These are phyloP conservation scores for Rhizopus stolonifer DNA, from an alignment of 371 early-diverging fungal species.

Conservation along the genomic window DNA sequence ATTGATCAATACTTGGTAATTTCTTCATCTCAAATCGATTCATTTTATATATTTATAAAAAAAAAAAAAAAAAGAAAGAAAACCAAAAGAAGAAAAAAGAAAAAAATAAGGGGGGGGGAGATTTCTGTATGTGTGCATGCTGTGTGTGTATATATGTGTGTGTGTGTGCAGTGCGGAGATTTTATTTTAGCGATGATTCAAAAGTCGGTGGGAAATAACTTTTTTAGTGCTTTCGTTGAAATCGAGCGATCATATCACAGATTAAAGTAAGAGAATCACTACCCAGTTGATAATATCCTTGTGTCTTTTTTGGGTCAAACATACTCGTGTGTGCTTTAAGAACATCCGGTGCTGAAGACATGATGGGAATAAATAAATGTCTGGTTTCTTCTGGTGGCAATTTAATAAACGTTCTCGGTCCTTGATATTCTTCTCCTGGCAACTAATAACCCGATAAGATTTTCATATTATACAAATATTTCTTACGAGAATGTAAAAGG, in stretches of 20 bases:
- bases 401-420: slow-evolving; percentile 49
- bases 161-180: too few relatives aligned
- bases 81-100: neutral
- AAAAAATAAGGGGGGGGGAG: neutral
- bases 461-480: slow-evolving; percentile 1
- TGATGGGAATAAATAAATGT: slow-evolving; percentile 34
- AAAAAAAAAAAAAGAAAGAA: neutral
- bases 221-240: slow-evolving; percentile 16
- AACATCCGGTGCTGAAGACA: slow-evolving; percentile 29
- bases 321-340: slow-evolving; percentile 58
- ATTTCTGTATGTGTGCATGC: neutral
- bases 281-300: slow-evolving; percentile 52
- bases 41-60: neutral
- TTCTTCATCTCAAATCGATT: neutral
- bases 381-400: slow-evolving; percentile 41
- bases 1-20: slow-evolving; percentile 4
- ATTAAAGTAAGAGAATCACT: slow-evolving; percentile 45
- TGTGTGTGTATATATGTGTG: neutral
- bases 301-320: slow-evolving; percentile 52
- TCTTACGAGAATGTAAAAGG: slow-evolving; percentile 54
- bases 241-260: slow-evolving; percentile 44
- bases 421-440: slow-evolving; percentile 5
- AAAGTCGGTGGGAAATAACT: neutral
- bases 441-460: neutral
- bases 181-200: too few relatives aligned